Evolutionary conservation across 2,329 filamentous ascomycete genomes (phyloP), one percentile per base, ranked within the genome.

Genomic region (Xylariomycetidae sp.): DNA sequence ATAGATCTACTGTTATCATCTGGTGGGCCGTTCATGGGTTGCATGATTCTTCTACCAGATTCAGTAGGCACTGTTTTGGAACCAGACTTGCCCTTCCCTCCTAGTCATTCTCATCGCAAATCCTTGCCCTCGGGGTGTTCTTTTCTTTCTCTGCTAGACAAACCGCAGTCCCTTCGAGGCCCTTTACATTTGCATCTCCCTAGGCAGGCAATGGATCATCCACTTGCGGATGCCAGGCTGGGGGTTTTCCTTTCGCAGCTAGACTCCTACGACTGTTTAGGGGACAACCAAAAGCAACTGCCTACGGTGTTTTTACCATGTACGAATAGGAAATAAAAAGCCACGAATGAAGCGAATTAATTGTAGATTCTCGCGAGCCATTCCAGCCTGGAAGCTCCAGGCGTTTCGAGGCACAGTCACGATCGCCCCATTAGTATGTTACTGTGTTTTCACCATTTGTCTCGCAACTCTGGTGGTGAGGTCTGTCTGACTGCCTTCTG

Each of bases 261-360:
- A 46, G 43, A 46, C 41, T 31, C 40, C 29, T 24, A 25, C 19
- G 27, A 40, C 23, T 37, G 44, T 35, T 42, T 41, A 35, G 43
- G 39, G 34, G 41, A 42, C 35, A 42, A 39, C 39, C 35, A 35
- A 46, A 47, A 50, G 38, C 25, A 37, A 37, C 22, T 29, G 30
- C 35, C 26, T 37, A 25, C 24, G 28, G 19, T 32, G 17, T 29
- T 40, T 46, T 47, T 46, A 46, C 27, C 25, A 36, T 49, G 46
- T 49, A 49, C 33, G 37, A 49, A 32, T 49, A 49, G 35, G 37
- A 37, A 42, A 38, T 32, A 20, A 28, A 39, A 36, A 35, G 34
- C 29, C 25, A 37, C n/a, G n/a, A 41, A 34, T 42, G 39, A 43
- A 42, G 37, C 25, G 28, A n/a, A n/a, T n/a, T n/a, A n/a, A n/a